These are phyloP conservation scores for Penicillium goetzii DNA, from an alignment of 495 filamentous ascomycete genomes.

Conservation along the genomic window DNA sequence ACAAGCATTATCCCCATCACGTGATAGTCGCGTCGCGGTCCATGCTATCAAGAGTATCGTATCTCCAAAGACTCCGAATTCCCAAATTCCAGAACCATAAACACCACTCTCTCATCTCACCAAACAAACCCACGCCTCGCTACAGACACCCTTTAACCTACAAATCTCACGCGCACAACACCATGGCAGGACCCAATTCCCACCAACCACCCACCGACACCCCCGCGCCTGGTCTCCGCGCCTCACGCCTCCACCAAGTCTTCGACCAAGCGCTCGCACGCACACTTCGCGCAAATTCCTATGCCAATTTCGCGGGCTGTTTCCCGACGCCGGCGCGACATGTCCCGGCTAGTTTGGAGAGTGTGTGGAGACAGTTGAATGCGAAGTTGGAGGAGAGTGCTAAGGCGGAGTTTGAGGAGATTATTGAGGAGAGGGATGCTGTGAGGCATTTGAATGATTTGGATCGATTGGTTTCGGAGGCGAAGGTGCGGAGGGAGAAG, in stretches of 20 bases:
- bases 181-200: constrained; percentile 24
- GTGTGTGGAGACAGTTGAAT: constrained; percentile 72
- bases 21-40: constrained; percentile 31
- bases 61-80: neutral
- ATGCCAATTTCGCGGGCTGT: constrained; percentile 80
- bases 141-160: neutral
- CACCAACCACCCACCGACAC: constrained; percentile 5
- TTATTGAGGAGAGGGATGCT: constrained; percentile 70
- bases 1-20: constrained; percentile 13
- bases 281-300: constrained; percentile 73
- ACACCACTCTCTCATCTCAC: constrained; percentile 4
- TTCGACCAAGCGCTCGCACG: constrained; percentile 69
- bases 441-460: constrained; percentile 79
- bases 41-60: neutral
- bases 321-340: constrained; percentile 81
- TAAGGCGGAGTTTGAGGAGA: constrained; percentile 73
- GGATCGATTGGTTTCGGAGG: constrained; percentile 73
- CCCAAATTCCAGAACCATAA: neutral
- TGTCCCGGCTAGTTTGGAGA: constrained; percentile 67
- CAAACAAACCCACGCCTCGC: neutral
- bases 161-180: constrained; percentile 7
- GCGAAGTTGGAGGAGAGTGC: constrained; percentile 64
- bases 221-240: constrained; percentile 66
- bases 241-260: constrained; percentile 68
- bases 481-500: constrained; percentile 59